Percentiles rank a stretch among this genome's conserved stretches.
Conservation (phyloP, 345 rosid genomes). For the Dipteronia sinensis region DNA sequence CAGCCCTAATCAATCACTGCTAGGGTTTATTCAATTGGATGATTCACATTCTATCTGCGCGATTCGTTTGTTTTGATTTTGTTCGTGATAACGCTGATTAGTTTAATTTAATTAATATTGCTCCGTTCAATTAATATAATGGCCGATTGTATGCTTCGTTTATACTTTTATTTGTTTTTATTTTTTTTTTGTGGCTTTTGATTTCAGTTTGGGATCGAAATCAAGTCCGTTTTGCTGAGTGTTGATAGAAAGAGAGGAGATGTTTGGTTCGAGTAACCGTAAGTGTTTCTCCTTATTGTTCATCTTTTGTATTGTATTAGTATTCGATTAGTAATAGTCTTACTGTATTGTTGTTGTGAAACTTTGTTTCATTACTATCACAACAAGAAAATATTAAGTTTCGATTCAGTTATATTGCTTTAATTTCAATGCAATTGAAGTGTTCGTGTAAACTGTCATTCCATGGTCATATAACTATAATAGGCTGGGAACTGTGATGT, state of each 20-base stretch:
- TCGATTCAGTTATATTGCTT: neutral
- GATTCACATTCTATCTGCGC: too few species aligned
- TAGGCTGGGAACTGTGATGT: neutral
- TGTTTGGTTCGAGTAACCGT: conserved; percentile 65
- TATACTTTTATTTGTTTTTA: too few species aligned
- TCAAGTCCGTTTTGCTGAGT: conserved; percentile 13
- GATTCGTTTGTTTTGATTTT: too few species aligned
- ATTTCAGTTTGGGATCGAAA: conserved; percentile 24
- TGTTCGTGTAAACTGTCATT: neutral
- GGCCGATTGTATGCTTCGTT: too few species aligned
- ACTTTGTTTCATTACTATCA: neutral
- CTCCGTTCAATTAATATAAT: too few species aligned
- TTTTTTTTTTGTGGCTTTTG: neutral
- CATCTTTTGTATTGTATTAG: neutral
- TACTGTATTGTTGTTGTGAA: neutral
- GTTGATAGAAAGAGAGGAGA: conserved; percentile 27
- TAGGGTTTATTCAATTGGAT: too few species aligned
- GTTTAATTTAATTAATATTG: too few species aligned
- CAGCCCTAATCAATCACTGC: too few species aligned
- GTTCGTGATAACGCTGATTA: too few species aligned
- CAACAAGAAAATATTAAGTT: too few species aligned
- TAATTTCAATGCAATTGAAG: neutral
- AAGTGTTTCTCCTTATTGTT: conserved; percentile 33
- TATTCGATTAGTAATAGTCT: neutral
- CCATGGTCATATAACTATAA: neutral